phyloP scores from a whole-genome alignment of 495 filamentous ascomycete genomes.

The Stereocaulon alpinum region DNA sequence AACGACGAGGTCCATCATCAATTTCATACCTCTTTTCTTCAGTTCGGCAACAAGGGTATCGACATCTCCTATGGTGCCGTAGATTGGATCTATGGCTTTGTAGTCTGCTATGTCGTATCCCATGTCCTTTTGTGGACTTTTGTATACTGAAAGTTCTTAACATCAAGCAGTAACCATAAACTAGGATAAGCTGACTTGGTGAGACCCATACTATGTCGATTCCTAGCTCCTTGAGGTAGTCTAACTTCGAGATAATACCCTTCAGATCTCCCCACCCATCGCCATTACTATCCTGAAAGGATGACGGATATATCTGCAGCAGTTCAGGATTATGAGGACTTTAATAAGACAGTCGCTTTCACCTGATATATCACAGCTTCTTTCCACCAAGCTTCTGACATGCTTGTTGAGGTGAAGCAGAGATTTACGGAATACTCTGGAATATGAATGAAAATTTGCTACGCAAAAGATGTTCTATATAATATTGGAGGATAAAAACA shows the following conservation, averaged over 20 bases:
- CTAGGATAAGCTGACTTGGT: constrained; percentile 29
- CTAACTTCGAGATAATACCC: constrained; percentile 51
- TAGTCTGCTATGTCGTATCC: constrained; percentile 53
- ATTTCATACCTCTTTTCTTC: constrained; percentile 40
- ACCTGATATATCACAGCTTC: constrained; percentile 27
- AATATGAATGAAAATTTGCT: too few relatives aligned
- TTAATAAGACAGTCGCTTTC: background rate
- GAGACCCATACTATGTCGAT: constrained; percentile 55
- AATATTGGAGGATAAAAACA: too few relatives aligned
- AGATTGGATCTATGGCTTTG: constrained; percentile 39
- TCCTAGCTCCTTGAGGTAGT: constrained; percentile 49
- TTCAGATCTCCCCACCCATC: constrained; percentile 55
- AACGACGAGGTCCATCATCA: constrained; percentile 49
- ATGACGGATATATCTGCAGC: constrained; percentile 47
- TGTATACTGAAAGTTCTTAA: constrained; percentile 14
- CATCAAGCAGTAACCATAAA: background rate
- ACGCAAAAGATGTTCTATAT: too few relatives aligned
- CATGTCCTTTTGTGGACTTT: constrained; percentile 34
- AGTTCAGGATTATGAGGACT: background rate
- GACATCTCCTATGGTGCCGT: constrained; percentile 46
- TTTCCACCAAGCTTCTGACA: constrained; percentile 25
- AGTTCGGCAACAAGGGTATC: constrained; percentile 40
- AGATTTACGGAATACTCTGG: background rate
- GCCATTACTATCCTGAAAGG: constrained; percentile 50
- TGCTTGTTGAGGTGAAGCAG: background rate